These are phyloP conservation scores for Posidonia oceanica DNA, from an alignment of 116 monocot species.

Conservation along the genomic window DNA sequence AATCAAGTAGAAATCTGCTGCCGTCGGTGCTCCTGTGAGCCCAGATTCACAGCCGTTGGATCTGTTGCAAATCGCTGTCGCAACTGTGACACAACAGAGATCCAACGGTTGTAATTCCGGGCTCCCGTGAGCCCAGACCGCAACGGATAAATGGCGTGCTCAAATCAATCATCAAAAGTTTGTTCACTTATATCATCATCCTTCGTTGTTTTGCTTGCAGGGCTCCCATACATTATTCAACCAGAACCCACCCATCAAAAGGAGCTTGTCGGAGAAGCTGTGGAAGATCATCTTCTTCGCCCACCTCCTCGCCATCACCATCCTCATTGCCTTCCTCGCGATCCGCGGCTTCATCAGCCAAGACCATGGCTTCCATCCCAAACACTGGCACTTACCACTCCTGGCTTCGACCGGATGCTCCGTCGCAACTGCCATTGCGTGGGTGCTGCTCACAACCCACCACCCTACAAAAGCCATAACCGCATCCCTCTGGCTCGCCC, in stretches of 20 bases:
- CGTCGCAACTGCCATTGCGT: slow-evolving; percentile 14
- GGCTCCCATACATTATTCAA: too few relatives aligned
- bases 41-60: too few relatives aligned
- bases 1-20: too few relatives aligned
- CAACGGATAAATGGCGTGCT: too few relatives aligned
- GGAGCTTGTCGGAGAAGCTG: neutral
- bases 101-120: too few relatives aligned
- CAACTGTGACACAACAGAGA: too few relatives aligned
- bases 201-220: neutral
- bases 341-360: slow-evolving; percentile 21
- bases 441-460: slow-evolving; percentile 25
- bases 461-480: slow-evolving; percentile 23
- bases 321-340: slow-evolving; percentile 35
- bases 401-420: slow-evolving; percentile 25
- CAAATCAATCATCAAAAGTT: neutral
- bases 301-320: slow-evolving; percentile 9
- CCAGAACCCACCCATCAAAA: neutral
- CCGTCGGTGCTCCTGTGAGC: too few relatives aligned
- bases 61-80: too few relatives aligned
- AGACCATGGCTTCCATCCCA: slow-evolving; percentile 19
- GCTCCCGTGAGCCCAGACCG: too few relatives aligned
- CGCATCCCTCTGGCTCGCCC: slow-evolving; percentile 43
- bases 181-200: neutral
- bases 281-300: slow-evolving; percentile 10
- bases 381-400: slow-evolving; percentile 32